Evolutionary conservation across 495 filamentous ascomycete species (phyloP), one percentile per base, ranked within the genome.

Genomic region (Neurospora sp.): DNA sequence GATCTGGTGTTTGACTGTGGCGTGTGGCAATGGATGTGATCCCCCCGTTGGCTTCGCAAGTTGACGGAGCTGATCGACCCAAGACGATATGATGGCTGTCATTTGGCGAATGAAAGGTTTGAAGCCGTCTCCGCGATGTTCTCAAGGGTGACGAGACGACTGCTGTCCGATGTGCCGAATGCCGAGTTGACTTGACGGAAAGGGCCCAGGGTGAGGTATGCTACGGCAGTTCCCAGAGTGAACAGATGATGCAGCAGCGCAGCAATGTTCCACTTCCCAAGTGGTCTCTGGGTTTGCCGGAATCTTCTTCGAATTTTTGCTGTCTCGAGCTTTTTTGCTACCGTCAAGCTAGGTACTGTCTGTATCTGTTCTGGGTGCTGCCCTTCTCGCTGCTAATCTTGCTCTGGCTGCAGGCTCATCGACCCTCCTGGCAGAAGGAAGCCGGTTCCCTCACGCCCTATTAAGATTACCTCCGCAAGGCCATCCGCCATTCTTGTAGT

Each of bases 311-410:
- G 54, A 59, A 78, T 79, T 82, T 80, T 83, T 82, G 78, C 81
- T 84, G 80, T 83, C 83, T 86, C 83, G 81, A 82, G 82, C 83
- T 82, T 84, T 86, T 62, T 62, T 87, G 85, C 87, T 89, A 89
- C 87, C 86, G 86, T 85, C 80, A 87, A 87, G 87, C 87, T 89
- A 89, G 84, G 83, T 83, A 80, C 79, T 81, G 75, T 75, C 77
- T 79, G 54, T 62, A 62, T 62, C 54, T 62, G 69, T 74, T 73
- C 79, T 76, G 79, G 77, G 69, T 80, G 76, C 74, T 79, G 84
- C 83, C 82, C 85, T 86, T 86, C 82, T 83, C 84, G 85, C 85
- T 82, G 81, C 82, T 79, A 84, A 76, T 83, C 81, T 85, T 77
- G 73, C 75, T 76, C 76, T 79, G 74, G 78, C 72, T 69, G 46